A percentile compares a stretch with the other conserved stretches of the same genome.
These are phyloP conservation scores for Durusdinium trenchii DNA, from an alignment of 73 alveolate species.

Conservation along the genomic window DNA sequence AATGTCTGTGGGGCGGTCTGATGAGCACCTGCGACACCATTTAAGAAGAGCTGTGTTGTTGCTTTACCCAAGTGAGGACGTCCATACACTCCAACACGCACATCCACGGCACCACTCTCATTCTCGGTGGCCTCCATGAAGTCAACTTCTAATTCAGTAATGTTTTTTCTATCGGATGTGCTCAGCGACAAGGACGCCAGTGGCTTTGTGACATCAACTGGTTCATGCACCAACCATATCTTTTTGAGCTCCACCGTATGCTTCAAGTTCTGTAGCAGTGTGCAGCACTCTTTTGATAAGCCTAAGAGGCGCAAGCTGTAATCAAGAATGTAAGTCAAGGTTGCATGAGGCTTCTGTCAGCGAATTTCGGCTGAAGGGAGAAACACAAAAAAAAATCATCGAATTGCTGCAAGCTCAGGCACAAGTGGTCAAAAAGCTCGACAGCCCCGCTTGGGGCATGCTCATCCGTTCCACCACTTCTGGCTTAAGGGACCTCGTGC, in stretches of 20 bases:
- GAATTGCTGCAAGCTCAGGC: background rate
- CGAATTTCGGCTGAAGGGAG: background rate
- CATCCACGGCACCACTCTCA: background rate
- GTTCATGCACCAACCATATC: constrained; percentile 31
- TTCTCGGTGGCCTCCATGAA: constrained; percentile 10
- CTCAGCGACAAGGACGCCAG: background rate
- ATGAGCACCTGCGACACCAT: background rate
- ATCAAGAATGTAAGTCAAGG: background rate
- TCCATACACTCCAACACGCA: background rate
- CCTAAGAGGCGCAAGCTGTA: background rate
- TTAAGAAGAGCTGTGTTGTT: background rate
- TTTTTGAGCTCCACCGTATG: background rate
- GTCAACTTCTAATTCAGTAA: background rate
- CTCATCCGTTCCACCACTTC: background rate
- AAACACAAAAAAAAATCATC: background rate
- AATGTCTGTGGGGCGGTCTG: background rate
- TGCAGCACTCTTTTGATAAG: background rate
- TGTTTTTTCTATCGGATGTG: background rate
- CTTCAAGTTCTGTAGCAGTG: background rate
- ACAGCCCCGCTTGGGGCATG: background rate
- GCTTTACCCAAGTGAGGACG: background rate
- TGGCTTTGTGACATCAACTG: background rate
- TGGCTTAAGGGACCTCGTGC: background rate
- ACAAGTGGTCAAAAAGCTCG: constrained; percentile 31
- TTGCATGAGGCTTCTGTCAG: background rate